Evolutionary conservation across 768 basidiomycete species (phyloP), one percentile per base, ranked within the genome.

Genomic region (Leccinum truebloodii): DNA sequence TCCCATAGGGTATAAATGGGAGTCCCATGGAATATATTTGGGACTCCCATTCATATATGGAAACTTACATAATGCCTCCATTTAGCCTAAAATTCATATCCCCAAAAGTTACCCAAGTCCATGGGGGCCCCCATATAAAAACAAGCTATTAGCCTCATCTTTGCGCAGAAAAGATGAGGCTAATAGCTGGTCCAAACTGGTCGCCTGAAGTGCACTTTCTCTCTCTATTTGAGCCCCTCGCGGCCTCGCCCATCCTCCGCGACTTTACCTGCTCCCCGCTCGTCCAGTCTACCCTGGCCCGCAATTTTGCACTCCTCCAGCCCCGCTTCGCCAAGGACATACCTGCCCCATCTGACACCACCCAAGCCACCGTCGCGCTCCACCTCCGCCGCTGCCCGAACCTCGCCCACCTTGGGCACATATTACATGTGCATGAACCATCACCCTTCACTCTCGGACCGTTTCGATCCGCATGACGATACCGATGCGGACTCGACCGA

Each of bases 301-400:
- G 82, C 59, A 83, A 80, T 63, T 79, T 81, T 57, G 72, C 72
- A 18, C 64, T 76, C n/a, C 69, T 82, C 28, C 79, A 76, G 22
- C 75, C 76, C 8, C 65, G 66, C 30, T 69, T 74, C 16, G 70
- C 68, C 37, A 66, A 65, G 22, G 57, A 68, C 26, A 55, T 70
- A 62, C 56, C 67, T 8, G 46, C 59, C 54, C 52, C 64, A 18
- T 57, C 65, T 26, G 69, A 66, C 12, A 55, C 55, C 6, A 37
- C 66, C 37, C 54, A 56, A 5, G 48, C 66, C 41, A 71, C 73
- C 6, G 67, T 87, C 13, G 86, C 86, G 1, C 58, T 86, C 7
- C 85, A 86, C 56, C 75, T 86, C 49, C 79, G 85, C 0, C 75
- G 84, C 63, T 86, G 86, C 62, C 74, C 75, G 2, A 79, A 81